A percentile compares a stretch with the other conserved stretches of the same genome.
phyloP scores from a whole-genome alignment of 2,329 filamentous ascomycete genomes.

The Aspergillus sp. region DNA sequence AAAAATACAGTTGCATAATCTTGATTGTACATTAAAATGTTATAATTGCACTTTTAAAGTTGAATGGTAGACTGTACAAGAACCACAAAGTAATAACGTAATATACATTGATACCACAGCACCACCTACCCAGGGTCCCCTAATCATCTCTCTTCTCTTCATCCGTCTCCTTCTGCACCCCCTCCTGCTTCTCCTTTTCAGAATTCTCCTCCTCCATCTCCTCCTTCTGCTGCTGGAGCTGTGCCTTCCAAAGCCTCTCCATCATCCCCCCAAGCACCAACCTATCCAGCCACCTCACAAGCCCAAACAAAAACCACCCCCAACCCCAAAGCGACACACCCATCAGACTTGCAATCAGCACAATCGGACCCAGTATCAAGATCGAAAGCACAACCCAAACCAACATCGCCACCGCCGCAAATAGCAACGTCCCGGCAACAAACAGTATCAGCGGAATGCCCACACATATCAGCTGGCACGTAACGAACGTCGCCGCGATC shows the following conservation, averaged over 20 bases:
- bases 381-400: slow-evolving; percentile 32
- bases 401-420: slow-evolving; percentile 31
- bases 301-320: slow-evolving; percentile 16
- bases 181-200: neutral
- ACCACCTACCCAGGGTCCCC: neutral
- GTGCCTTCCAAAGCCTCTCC: slow-evolving; percentile 10
- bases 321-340: slow-evolving; percentile 14
- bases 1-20: neutral
- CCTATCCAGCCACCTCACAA: slow-evolving; percentile 13
- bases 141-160: neutral
- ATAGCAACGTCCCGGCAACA: slow-evolving; percentile 31
- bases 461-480: slow-evolving; percentile 35
- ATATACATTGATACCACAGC: too few species aligned
- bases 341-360: slow-evolving; percentile 18
- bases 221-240: neutral
- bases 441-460: slow-evolving; percentile 36
- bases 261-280: slow-evolving; percentile 12
- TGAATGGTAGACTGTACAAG: neutral
- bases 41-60: neutral
- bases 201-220: neutral
- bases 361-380: slow-evolving; percentile 31
- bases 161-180: neutral
- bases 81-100: neutral
- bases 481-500: slow-evolving; percentile 32
- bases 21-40: too few species aligned